These are phyloP conservation scores for Torulaspora indica DNA, from an alignment of 805 yeast genomes.

Conservation along the genomic window DNA sequence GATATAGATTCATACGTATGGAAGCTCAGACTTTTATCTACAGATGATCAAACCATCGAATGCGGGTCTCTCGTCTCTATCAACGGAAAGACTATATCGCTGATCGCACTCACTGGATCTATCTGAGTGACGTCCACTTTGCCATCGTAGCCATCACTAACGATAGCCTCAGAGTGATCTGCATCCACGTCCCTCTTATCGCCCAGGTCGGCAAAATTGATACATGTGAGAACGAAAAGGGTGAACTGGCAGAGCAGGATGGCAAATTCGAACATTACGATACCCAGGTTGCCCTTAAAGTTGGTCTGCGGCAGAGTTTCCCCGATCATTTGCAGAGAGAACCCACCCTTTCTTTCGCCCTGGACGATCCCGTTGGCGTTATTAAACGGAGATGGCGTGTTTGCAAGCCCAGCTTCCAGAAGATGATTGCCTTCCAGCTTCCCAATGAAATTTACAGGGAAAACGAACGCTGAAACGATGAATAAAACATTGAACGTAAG, in stretches of 20 bases:
- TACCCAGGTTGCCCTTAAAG: constrained; percentile 33
- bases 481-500: constrained; percentile 24
- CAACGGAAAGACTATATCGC: constrained; percentile 17
- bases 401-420: constrained; percentile 24
- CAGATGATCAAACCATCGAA: constrained; percentile 1
- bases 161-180: constrained; percentile 13
- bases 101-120: constrained; percentile 33
- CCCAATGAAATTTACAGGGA: constrained; percentile 37
- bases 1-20: constrained; percentile 2
- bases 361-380: constrained; percentile 25
- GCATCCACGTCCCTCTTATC: constrained; percentile 11
- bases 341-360: constrained; percentile 37
- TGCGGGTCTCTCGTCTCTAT: constrained; percentile 12
- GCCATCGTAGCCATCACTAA: constrained; percentile 47
- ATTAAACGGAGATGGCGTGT: constrained; percentile 32
- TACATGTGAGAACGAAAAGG: constrained; percentile 26
- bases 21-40: constrained; percentile 1
- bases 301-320: constrained; percentile 39
- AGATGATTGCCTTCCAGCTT: constrained; percentile 30
- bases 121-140: constrained; percentile 36
- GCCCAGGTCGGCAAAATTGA: constrained; percentile 26
- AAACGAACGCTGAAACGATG: constrained; percentile 19
- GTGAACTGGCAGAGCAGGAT: constrained; percentile 29
- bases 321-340: constrained; percentile 45
- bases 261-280: constrained; percentile 26